Evolutionary conservation across 208 protist genomes (phyloP).

Genomic region (Acanthamoeba sp.): DNA sequence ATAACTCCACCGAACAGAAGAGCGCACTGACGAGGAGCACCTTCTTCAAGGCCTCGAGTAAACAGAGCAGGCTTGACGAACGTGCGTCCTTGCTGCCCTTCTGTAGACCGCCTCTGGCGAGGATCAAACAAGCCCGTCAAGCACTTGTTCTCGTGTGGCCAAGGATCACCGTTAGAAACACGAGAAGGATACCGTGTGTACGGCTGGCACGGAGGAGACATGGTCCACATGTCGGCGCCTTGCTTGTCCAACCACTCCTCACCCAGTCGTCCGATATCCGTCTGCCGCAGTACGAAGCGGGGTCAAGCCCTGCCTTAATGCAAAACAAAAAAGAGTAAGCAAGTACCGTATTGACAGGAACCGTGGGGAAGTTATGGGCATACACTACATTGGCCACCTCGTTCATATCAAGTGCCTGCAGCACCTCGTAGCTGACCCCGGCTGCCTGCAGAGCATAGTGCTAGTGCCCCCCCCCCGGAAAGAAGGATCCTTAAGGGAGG

Average conservation of each 20-base stretch:
- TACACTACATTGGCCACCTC: constrained; percentile 52
- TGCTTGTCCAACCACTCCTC: background rate
- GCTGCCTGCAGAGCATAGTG: background rate
- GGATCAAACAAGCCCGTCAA: too few relatives aligned
- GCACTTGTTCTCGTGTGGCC: too few relatives aligned
- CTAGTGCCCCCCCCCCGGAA: too few relatives aligned
- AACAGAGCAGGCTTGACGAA: background rate
- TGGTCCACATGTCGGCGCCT: background rate
- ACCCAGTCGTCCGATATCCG: background rate
- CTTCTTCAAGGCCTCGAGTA: background rate
- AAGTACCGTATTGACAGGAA: background rate
- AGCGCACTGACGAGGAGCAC: too few relatives aligned
- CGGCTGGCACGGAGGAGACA: constrained; percentile 52
- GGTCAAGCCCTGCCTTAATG: too few relatives aligned
- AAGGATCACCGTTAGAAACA: background rate
- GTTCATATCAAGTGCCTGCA: constrained; percentile 64
- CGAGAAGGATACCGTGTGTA: constrained; percentile 11
- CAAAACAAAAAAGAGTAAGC: background rate
- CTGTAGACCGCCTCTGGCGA: constrained; percentile 15
- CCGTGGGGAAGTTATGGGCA: background rate
- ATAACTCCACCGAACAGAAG: background rate
- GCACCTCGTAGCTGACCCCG: background rate
- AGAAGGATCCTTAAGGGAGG: too few relatives aligned
- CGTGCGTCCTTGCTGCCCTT: background rate
- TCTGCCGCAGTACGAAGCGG: background rate